phyloP scores from a whole-genome alignment of 2,329 filamentous ascomycete genomes.

The Pseudopithomyces maydicus region DNA sequence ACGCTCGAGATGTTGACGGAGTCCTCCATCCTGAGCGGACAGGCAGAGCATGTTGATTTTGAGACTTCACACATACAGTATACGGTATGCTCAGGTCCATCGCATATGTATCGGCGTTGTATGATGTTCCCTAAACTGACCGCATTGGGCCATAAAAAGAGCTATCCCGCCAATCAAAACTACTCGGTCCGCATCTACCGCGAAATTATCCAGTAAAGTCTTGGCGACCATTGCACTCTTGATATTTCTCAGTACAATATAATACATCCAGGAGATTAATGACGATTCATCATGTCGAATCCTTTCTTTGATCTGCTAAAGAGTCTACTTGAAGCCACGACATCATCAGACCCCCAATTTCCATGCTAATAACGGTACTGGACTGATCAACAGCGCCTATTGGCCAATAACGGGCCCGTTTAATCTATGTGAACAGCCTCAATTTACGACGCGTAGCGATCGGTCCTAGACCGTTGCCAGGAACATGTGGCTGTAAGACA shows the following conservation, averaged over 20 bases:
- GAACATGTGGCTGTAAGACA: constrained; percentile 31
- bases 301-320: neutral
- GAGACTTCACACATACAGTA: no score
- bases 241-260: neutral
- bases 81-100: neutral
- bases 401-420: constrained; percentile 33
- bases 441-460: constrained; percentile 32
- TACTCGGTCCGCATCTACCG: constrained; percentile 11
- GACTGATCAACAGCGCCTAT: constrained; percentile 18
- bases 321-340: constrained; percentile 2
- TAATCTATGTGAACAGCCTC: constrained; percentile 43
- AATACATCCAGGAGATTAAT: neutral
- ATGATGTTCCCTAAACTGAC: neutral
- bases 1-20: no score
- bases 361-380: neutral
- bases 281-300: neutral
- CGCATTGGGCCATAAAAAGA: neutral
- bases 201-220: constrained; percentile 7
- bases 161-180: constrained; percentile 4
- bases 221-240: constrained; percentile 5
- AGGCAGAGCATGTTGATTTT: no score
- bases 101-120: neutral
- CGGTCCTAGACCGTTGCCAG: constrained; percentile 20
- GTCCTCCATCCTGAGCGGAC: no score
- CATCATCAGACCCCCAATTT: constrained; percentile 1